Conservation (phyloP, 2,329 filamentous ascomycete genomes). For the Metarhizium album region DNA sequence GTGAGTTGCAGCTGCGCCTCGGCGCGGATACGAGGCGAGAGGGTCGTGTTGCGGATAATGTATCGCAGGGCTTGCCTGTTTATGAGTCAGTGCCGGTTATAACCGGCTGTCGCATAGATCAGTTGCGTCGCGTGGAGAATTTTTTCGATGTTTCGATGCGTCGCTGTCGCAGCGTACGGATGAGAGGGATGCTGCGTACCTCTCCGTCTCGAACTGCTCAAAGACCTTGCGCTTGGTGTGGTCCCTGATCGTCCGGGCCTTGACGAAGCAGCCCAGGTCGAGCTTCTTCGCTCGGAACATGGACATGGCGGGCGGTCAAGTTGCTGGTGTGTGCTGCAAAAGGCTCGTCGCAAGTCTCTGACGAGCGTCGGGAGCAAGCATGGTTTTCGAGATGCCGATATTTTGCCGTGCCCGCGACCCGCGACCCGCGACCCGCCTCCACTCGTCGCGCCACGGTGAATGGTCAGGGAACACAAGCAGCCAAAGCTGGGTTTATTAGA, state of each 20-base stretch:
- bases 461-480: no score
- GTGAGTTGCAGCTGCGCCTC: constrained; percentile 88
- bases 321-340: no score
- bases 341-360: no score
- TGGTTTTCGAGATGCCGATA: neutral
- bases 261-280: constrained; percentile 79
- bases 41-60: constrained; percentile 83
- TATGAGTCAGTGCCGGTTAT: neutral
- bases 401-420: neutral
- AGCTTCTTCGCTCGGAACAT: constrained; percentile 87
- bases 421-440: neutral
- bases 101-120: neutral
- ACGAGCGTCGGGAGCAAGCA: neutral
- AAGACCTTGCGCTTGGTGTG: constrained; percentile 95
- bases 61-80: constrained; percentile 86
- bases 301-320: constrained; percentile 46
- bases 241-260: constrained; percentile 79
- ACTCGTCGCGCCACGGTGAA: neutral
- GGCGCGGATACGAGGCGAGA: constrained; percentile 70
- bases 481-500: no score
- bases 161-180: neutral
- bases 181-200: constrained; percentile 40
- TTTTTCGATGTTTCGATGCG: neutral
- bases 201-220: constrained; percentile 74
- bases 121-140: neutral